Evolutionary conservation across 1,284 basidiomycete species (phyloP).

Genomic region (Trichosporon sp.): DNA sequence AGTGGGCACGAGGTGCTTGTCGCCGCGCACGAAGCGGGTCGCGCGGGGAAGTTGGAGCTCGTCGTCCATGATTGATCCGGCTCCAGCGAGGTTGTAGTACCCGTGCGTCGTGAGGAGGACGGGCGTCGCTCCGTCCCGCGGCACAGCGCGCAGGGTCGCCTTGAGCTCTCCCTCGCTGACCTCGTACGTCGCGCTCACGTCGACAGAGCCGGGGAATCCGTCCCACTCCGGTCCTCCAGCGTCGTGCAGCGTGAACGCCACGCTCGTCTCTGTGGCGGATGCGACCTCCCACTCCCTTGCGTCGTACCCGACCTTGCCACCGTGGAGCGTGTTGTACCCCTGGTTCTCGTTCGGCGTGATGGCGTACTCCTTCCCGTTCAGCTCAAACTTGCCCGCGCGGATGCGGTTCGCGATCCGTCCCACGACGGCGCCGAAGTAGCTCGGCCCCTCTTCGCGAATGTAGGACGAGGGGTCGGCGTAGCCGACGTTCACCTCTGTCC

Average conservation of each 20-base stretch:
- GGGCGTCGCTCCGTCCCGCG: conserved; percentile 39
- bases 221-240: conserved; percentile 40
- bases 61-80: conserved; percentile 39
- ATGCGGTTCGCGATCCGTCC: conserved; percentile 50
- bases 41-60: conserved; percentile 39
- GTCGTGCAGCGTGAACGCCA: conserved; percentile 33
- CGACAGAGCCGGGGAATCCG: conserved; percentile 41
- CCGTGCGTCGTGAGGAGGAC: conserved; percentile 47
- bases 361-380: too few species aligned
- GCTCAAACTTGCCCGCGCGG: conserved; percentile 38
- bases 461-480: conserved; percentile 33
- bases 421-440: conserved; percentile 44
- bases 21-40: conserved; percentile 38
- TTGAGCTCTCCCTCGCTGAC: background rate
- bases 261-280: conserved; percentile 20
- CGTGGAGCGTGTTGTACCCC: conserved; percentile 39
- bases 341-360: conserved; percentile 40
- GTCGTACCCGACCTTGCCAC: conserved; percentile 36
- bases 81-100: conserved; percentile 45
- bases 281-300: conserved; percentile 34
- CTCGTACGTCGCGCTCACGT: conserved; percentile 2
- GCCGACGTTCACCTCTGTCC: conserved; percentile 43
- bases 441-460: conserved; percentile 32
- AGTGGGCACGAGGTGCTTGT: conserved; percentile 40
- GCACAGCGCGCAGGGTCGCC: conserved; percentile 15